These are phyloP conservation scores for Platismatia glauca DNA, from an alignment of 495 filamentous ascomycete species.

Conservation along the genomic window DNA sequence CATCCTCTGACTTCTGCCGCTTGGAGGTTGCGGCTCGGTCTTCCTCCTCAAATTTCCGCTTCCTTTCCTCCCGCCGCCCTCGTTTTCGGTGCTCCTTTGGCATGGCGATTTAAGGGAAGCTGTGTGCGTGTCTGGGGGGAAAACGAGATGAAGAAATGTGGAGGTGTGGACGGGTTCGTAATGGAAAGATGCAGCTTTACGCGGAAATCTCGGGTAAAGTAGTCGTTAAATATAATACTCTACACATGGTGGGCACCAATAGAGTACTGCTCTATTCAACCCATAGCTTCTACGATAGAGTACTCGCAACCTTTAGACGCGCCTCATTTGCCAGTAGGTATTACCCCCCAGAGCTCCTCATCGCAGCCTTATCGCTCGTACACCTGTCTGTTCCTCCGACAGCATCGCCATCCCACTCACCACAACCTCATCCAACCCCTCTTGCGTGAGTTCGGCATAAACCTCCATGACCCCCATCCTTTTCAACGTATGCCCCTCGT, in stretches of 20 bases:
- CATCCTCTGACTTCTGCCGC: constrained; percentile 23
- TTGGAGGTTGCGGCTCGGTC: constrained; percentile 23
- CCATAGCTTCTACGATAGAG: not conserved
- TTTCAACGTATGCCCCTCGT: not conserved
- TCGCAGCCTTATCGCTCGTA: not conserved
- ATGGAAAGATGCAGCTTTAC: not conserved
- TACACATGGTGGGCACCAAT: no score
- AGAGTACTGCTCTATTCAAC: not conserved
- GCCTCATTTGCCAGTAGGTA: not conserved
- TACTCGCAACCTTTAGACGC: not conserved
- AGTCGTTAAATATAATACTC: no score
- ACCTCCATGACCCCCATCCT: constrained; percentile 7
- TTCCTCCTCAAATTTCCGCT: constrained; percentile 31
- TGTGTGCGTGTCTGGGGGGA: not conserved
- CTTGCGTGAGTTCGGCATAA: not conserved
- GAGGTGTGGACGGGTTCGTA: not conserved
- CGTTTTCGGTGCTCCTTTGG: constrained; percentile 40
- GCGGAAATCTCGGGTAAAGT: not conserved
- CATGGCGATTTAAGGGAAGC: constrained; percentile 3
- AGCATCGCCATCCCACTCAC: not conserved
- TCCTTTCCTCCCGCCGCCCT: constrained; percentile 24
- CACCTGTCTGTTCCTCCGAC: not conserved
- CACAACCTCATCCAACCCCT: constrained; percentile 9
- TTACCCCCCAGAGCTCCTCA: not conserved
- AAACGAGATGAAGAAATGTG: not conserved